Percentiles rank a stretch among this genome's conserved stretches.
Evolutionary conservation across 768 basidiomycete genomes (phyloP).

Genomic region (Collybia mongolica): DNA sequence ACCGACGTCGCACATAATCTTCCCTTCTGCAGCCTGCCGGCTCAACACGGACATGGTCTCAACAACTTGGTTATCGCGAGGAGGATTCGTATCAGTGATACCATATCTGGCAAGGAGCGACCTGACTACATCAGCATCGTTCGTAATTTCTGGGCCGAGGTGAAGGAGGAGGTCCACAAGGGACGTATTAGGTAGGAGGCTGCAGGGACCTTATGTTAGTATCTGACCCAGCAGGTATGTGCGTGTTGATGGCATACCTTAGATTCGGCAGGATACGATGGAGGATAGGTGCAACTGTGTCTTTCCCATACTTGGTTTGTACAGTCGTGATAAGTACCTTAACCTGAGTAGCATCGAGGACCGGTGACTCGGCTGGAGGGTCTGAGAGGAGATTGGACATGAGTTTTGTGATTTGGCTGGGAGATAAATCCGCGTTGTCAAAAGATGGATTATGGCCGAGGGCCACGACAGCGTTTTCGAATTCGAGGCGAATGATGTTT

Average conservation of each 20-base stretch:
- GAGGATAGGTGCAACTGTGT: constrained; percentile 71
- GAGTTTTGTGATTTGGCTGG: constrained; percentile 74
- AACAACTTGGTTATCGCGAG: constrained; percentile 65
- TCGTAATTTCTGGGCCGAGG: constrained; percentile 77
- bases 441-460: constrained; percentile 80
- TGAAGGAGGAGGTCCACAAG: constrained; percentile 76
- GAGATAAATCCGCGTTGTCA: constrained; percentile 77
- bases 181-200: constrained; percentile 64
- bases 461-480: constrained; percentile 74
- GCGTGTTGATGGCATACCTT: constrained; percentile 44
- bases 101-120: constrained; percentile 74
- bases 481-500: constrained; percentile 70
- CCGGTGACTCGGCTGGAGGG: constrained; percentile 62
- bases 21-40: constrained; percentile 71
- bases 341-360: constrained; percentile 71
- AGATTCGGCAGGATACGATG: constrained; percentile 72
- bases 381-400: constrained; percentile 80
- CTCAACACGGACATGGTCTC: constrained; percentile 71
- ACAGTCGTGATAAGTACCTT: constrained; percentile 73
- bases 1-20: constrained; percentile 70
- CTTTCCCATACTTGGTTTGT: constrained; percentile 79
- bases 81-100: constrained; percentile 69
- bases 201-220: constrained; percentile 23
- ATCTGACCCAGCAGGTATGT: neutral
- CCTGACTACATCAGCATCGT: constrained; percentile 67